phyloP scores from a whole-genome alignment of 176 grass and related monocot genomes.

The Oropetium thomaeum region DNA sequence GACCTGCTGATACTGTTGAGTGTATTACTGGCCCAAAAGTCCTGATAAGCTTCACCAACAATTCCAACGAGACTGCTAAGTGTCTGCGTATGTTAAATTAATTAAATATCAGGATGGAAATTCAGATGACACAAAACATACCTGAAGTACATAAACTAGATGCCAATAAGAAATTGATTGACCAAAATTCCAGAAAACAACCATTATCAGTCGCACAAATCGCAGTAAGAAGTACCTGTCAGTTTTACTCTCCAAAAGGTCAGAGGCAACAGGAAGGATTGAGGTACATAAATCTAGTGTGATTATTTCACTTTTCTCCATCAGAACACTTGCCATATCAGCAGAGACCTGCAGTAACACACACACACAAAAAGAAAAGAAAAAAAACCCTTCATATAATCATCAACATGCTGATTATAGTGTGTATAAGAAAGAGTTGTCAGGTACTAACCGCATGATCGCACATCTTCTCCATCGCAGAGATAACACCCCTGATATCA shows the following conservation, averaged over 20 bases:
- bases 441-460: slow-evolving; percentile 79
- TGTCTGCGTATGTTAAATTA: slow-evolving; percentile 51
- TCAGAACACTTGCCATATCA: slow-evolving; percentile 76
- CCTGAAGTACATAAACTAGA: slow-evolving; percentile 3
- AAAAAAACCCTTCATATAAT: no score
- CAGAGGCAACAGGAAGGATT: slow-evolving; percentile 61
- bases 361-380: no score
- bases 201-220: background rate
- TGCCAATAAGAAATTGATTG: background rate
- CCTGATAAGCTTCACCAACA: slow-evolving; percentile 86
- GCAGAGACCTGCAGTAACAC: slow-evolving; percentile 69
- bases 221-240: slow-evolving; percentile 58
- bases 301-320: slow-evolving; percentile 73
- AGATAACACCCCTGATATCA: slow-evolving; percentile 76
- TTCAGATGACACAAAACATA: background rate
- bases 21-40: slow-evolving; percentile 80
- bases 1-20: slow-evolving; percentile 73
- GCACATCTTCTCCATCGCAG: slow-evolving; percentile 80
- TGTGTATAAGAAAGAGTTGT: background rate
- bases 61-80: slow-evolving; percentile 59
- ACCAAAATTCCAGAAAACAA: background rate
- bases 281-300: slow-evolving; percentile 89
- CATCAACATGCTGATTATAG: background rate
- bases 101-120: background rate
- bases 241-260: slow-evolving; percentile 90